Base-by-base conservation (phyloP, 805 yeast genomes). In the Scheffersomyces lignosus region DNA sequence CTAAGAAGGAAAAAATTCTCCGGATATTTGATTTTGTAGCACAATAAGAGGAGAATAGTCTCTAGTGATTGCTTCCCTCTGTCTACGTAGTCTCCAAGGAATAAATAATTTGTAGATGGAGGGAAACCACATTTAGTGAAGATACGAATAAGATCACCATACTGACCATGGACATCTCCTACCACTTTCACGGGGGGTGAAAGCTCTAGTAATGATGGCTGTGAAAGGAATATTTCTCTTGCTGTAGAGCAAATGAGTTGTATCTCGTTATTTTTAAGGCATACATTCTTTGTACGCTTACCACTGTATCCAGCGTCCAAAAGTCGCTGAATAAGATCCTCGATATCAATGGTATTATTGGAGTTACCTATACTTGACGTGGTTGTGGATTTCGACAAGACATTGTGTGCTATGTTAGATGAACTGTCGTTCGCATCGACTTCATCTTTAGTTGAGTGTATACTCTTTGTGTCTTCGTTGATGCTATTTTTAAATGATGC, bases 121-220 rank as follows among this genome's bases (percentile, higher is more conserved):
- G 99, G 99, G 64, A 91, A 87, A 15, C 99, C 99, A 68, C 98
- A 90, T 67, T 89, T 84, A 38, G 95, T 88, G 64, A 93, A 88
- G 41, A 93, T 75, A 48, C 99, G 78, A 47, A 93, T 79, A 44
- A 93, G 71, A 64, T 93, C 99, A 34, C 86, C 85, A 58, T 83
- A 93, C 63, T 93, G 99, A 20, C 99, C 99, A 62, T 93, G 99
- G 20, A 93, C 95, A 59, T 93, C 99, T 32, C 95, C 95, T 4
- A 86, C 95, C 15, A 85, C 85, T 58, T 86, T 86, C 15, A 85
- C 93, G 0, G 95, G 93, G 2, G 93, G 87, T 29, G 87, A 78
- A 43, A 91, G 71, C 60, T 93, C 98, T 40, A 91, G 70, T 35
- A 91, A 65, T 4, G 96, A 77, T 4, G 99, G 99, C 60, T 93